Evolutionary conservation across 179 eudicot species (phyloP).

Genomic region (Pouteria campechiana): DNA sequence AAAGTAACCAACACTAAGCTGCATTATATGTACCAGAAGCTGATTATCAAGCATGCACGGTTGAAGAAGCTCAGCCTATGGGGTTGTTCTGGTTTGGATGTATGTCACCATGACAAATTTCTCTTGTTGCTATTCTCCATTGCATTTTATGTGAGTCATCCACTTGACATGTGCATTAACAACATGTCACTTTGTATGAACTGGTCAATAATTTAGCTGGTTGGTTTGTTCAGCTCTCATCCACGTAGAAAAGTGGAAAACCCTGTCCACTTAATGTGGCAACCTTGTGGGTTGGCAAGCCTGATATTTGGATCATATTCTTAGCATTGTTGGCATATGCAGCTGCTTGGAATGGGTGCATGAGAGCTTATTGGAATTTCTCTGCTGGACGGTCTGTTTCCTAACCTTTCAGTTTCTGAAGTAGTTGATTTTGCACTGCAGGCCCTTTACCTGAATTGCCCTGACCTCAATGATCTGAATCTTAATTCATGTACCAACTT

Average conservation of each 20-base stretch:
- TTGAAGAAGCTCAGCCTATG: constrained; percentile 85
- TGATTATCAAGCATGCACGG: constrained; percentile 73
- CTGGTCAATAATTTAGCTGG: too few species aligned
- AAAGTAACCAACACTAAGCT: constrained; percentile 38
- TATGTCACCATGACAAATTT: too few species aligned
- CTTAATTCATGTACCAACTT: constrained; percentile 53
- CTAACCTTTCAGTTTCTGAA: constrained; percentile 2
- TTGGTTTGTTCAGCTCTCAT: constrained; percentile 2
- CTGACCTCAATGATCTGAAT: constrained; percentile 51
- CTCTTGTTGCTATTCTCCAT: too few species aligned
- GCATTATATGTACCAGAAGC: constrained; percentile 62
- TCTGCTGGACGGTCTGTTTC: too few species aligned
- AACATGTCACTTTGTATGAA: too few species aligned
- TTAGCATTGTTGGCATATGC: too few species aligned
- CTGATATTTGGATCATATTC: too few species aligned
- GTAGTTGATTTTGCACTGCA: constrained; percentile 17
- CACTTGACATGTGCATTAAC: background rate
- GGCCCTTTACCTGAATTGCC: constrained; percentile 61
- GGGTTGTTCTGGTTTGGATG: constrained; percentile 99
- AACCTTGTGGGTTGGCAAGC: too few species aligned
- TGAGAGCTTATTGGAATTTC: too few species aligned
- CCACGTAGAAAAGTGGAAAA: background rate
- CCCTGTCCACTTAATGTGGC: too few species aligned
- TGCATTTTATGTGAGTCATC: background rate
- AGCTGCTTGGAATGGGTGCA: too few species aligned